Base-by-base conservation (phyloP, 2,329 filamentous ascomycete genomes). In the Aureobasidium uvarum region DNA sequence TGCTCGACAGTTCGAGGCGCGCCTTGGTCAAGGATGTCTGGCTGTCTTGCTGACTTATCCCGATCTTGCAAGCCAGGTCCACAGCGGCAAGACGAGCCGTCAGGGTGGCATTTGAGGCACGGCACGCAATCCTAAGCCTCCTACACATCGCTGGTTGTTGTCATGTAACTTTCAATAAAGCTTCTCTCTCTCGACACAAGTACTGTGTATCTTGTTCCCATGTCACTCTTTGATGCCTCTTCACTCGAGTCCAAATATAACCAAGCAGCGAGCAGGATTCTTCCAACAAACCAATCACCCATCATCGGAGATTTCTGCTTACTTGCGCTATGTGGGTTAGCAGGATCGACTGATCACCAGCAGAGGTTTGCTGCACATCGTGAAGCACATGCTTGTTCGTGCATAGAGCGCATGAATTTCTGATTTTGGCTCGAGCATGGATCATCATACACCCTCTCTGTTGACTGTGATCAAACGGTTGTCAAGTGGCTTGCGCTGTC, bases 261-360 rank as follows among this genome's bases (percentile, higher is more conserved):
- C 25, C n/a, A 8, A n/a, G 23, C 1, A 23, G 23, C 16, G 18
- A 33, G 18, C 16, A 45, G 18, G 28, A 23, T 36, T 25, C 20
- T 10, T 45, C 8, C 58, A 28, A 14, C 31, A 62, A n/a, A 16
- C 60, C 60, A 63, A 63, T 63, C 31, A 54, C 31, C 13, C 60
- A 23, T 4, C 11, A 16, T 43, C 60, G 60, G 60, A 45, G 38
- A 63, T n/a, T 63, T 63, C 25, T 45, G 60, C 60, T 63, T 28
- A 63, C 60, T 43, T 41, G 48, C 48, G 38, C 48, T 31, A 39
- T 51, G 45, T 46, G 41, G 33, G 45, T 50, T 62, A 23, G 58
- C 36, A 62, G 58, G 58, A 62, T 62, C 58, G 58, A 51, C 45
- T 45, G 58, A 62, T 62, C 58, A 51, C 33, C 58, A 41, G 45